A percentile compares a stretch with the other conserved stretches of the same genome.
Evolutionary conservation across 805 yeast genomes (phyloP).

Genomic region (Cyberlindnera misumaiensis): DNA sequence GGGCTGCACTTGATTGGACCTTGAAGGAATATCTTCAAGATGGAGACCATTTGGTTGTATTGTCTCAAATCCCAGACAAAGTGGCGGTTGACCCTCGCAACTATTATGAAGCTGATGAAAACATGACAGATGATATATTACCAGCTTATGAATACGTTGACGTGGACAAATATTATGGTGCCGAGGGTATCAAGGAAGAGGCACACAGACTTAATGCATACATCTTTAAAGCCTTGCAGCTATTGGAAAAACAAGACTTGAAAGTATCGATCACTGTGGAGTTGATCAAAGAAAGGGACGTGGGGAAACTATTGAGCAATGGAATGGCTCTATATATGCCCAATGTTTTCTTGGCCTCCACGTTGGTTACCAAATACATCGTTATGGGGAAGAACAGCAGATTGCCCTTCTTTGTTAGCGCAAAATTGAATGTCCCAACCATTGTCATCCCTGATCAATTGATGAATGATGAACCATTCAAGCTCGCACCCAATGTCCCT

Average conservation of each 20-base stretch:
- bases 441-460: constrained; percentile 16
- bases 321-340: constrained; percentile 16
- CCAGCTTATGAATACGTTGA: constrained; percentile 9
- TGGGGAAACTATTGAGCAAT: constrained; percentile 11
- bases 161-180: constrained; percentile 10
- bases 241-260: constrained; percentile 8
- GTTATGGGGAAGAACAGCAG: constrained; percentile 4
- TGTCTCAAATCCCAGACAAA: constrained; percentile 16
- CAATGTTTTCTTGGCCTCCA: constrained; percentile 15
- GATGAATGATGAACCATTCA: constrained; percentile 2
- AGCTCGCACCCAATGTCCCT: background rate
- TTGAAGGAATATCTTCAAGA: constrained; percentile 14
- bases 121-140: background rate
- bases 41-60: constrained; percentile 21
- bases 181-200: constrained; percentile 9
- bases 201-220: constrained; percentile 12
- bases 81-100: constrained; percentile 7
- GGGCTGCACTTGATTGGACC: constrained; percentile 21
- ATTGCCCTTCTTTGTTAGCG: constrained; percentile 15
- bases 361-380: constrained; percentile 10
- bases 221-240: constrained; percentile 10
- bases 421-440: constrained; percentile 16
- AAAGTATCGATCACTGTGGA: constrained; percentile 20
- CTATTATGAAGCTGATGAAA: constrained; percentile 1
- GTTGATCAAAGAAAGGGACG: constrained; percentile 15